phyloP scores from a whole-genome alignment of 768 basidiomycete species.

The Lanmaoa pseudosensibilis region DNA sequence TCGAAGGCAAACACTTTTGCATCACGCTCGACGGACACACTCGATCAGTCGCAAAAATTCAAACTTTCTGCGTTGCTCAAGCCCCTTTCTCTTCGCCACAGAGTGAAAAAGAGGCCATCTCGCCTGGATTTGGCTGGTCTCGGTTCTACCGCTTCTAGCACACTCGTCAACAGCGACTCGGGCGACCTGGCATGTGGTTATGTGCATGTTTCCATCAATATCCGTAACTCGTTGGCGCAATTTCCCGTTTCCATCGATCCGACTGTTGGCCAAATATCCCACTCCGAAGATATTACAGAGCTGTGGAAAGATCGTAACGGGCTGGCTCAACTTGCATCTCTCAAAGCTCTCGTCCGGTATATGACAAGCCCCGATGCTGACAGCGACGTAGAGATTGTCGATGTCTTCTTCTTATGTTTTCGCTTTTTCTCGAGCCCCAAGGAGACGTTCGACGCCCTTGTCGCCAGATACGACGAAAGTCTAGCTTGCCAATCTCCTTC shows the following conservation, averaged over 20 bases:
- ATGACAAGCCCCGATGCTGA: slow-evolving; percentile 44
- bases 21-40: slow-evolving; percentile 5
- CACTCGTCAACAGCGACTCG: slow-evolving; percentile 16
- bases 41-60: slow-evolving; percentile 2
- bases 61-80: slow-evolving; percentile 19
- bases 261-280: slow-evolving; percentile 31
- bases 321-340: slow-evolving; percentile 35
- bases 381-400: slow-evolving; percentile 43
- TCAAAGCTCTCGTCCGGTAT: slow-evolving; percentile 45
- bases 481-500: slow-evolving; percentile 19
- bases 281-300: slow-evolving; percentile 31
- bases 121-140: not conserved
- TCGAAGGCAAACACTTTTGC: not conserved
- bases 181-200: slow-evolving; percentile 20
- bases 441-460: slow-evolving; percentile 44
- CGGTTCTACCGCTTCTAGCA: slow-evolving; percentile 21
- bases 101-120: slow-evolving; percentile 7
- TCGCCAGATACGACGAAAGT: slow-evolving; percentile 50
- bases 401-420: slow-evolving; percentile 70
- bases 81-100: slow-evolving; percentile 15
- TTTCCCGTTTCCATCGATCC: slow-evolving; percentile 29
- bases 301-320: slow-evolving; percentile 29
- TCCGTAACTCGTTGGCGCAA: slow-evolving; percentile 29
- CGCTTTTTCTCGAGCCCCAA: slow-evolving; percentile 60
- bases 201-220: slow-evolving; percentile 24